Evolutionary conservation across 495 filamentous ascomycete species (phyloP).

Genomic region (Penicillium bovifimosum): DNA sequence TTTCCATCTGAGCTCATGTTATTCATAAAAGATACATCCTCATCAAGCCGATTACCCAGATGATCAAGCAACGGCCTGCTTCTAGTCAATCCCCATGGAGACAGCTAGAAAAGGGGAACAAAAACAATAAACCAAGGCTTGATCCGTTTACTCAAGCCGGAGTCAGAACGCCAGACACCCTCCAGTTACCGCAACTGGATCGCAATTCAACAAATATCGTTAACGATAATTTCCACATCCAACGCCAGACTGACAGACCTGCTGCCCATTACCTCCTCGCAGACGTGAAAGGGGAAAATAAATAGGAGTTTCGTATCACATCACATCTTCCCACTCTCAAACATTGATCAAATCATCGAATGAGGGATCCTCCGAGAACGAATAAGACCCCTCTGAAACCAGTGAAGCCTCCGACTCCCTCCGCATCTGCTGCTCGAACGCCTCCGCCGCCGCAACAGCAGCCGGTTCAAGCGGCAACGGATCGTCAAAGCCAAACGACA

Average conservation of each 20-base stretch:
- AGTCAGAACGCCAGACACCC: slow-evolving; percentile 16
- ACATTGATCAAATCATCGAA: slow-evolving; percentile 36
- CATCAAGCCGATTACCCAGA: background rate
- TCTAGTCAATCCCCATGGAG: background rate
- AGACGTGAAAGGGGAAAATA: background rate
- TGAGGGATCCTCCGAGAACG: slow-evolving; percentile 26
- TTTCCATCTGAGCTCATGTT: slow-evolving; percentile 1
- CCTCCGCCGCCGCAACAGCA: slow-evolving; percentile 11
- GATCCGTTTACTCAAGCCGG: background rate
- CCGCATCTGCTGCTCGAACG: slow-evolving; percentile 28
- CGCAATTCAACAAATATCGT: background rate
- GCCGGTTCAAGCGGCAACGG: slow-evolving; percentile 25
- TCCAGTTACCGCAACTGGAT: slow-evolving; percentile 17
- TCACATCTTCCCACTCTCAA: slow-evolving; percentile 1
- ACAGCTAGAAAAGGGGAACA: background rate
- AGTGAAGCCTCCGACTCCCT: slow-evolving; percentile 27
- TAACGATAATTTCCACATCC: background rate
- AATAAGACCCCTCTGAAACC: slow-evolving; percentile 26
- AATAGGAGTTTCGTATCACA: background rate
- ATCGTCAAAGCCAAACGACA: slow-evolving; percentile 39
- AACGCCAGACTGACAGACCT: slow-evolving; percentile 8
- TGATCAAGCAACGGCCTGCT: background rate
- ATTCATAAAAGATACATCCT: slow-evolving; percentile 5
- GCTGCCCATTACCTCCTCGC: slow-evolving; percentile 1
- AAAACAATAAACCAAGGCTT: background rate